phyloP scores from a whole-genome alignment of 306 rosid species.

The Cajanus cajan region DNA sequence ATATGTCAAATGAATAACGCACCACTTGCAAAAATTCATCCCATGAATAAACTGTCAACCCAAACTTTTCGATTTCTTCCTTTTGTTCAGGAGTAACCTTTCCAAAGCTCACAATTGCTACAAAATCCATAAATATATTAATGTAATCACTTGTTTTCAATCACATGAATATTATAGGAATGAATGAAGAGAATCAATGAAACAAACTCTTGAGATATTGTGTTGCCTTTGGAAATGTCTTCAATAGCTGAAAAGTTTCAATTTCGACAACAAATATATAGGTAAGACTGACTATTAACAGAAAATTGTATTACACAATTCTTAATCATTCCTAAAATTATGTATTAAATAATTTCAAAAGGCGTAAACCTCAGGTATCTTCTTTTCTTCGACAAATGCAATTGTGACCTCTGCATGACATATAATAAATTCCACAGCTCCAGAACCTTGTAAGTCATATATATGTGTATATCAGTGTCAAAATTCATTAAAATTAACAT shows the following conservation, averaged over 20 bases:
- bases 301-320: neutral
- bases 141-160: slow-evolving; percentile 16
- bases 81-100: slow-evolving; percentile 69
- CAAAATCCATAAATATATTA: slow-evolving; percentile 12
- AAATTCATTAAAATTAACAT: neutral
- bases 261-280: neutral
- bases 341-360: neutral
- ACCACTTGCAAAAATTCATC: slow-evolving; percentile 75
- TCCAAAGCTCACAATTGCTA: slow-evolving; percentile 92
- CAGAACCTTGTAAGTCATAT: slow-evolving; percentile 65
- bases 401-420: slow-evolving; percentile 76
- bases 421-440: slow-evolving; percentile 79
- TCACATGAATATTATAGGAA: neutral
- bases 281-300: slow-evolving; percentile 14
- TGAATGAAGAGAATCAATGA: slow-evolving; percentile 26
- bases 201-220: slow-evolving; percentile 64
- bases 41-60: slow-evolving; percentile 67
- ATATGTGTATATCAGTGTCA: slow-evolving; percentile 8
- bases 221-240: slow-evolving; percentile 63
- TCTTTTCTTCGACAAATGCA: slow-evolving; percentile 75
- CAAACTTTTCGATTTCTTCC: slow-evolving; percentile 55
- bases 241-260: slow-evolving; percentile 63
- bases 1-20: slow-evolving; percentile 35
- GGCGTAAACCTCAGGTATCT: slow-evolving; percentile 71
- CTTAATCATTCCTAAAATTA: slow-evolving; percentile 10